Base-by-base conservation (phyloP, 2,329 filamentous ascomycete genomes). In the Fusarium foetens region DNA sequence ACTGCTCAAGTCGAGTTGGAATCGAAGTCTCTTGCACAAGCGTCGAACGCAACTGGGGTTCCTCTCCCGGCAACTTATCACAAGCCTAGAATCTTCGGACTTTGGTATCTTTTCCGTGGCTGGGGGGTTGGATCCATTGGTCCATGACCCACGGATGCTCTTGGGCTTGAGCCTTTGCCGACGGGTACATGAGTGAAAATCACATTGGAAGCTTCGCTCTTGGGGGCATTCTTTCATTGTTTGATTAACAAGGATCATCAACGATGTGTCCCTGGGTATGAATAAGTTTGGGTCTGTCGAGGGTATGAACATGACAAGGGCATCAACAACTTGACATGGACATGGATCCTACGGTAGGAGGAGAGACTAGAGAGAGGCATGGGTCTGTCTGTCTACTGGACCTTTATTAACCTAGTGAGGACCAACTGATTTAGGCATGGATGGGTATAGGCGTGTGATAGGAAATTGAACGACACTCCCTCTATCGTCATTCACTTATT, bases 401-500 rank as follows among this genome's bases (percentile, higher is more conserved):
- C 46, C 46, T 49, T 49, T 33, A 33, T 33, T 31, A 35, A n/a
- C 35, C 35, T 51, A 58, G 45, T 52, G 23, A 58, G 43, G 23
- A n/a, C 38, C 23, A 46, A 35, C n/a, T 46, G 51, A 51, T 25
- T 46, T 59, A 25, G 62, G 48, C 35, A 41, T 23, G 52, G 42
- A 33, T 57, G 52, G 58, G 41, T 25, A 63, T 65, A 66, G 68
- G 68, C 57, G 70, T 66, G 70, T 42, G 52, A 43, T 21, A 45
- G 42, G 27, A 55, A 39, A 68, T 63, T 42, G 27, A 58, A 41
- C 27, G 63, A 57, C 71, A 73, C 71, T 73, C 71, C 71, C 70
- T 73, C 70, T 31, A 71, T 74, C 71, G 64, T 74, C 71, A 73
- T 72, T 58, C 66, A 58, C 25, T 49, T 31, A 49, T 49, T 49